Evolutionary conservation across 208 protist genomes (phyloP).

Genomic region (Leptomonas pyrrhocoris): DNA sequence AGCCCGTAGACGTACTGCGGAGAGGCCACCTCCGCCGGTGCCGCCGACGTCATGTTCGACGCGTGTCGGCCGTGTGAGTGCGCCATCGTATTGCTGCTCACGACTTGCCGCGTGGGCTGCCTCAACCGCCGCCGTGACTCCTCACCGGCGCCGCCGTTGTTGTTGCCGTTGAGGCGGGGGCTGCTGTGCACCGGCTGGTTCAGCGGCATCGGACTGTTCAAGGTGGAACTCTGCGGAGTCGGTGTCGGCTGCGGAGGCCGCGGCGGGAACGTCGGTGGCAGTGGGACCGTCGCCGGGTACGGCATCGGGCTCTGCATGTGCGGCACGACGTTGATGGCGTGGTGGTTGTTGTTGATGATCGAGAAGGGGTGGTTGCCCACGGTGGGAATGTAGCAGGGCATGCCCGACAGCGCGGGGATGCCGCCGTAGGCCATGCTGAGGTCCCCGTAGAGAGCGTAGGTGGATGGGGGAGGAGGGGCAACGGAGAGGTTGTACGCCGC

Average conservation of each 20-base stretch:
- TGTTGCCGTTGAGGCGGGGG: slow-evolving; percentile 13
- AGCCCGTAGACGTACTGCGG: slow-evolving; percentile 37
- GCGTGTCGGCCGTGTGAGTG: slow-evolving; percentile 21
- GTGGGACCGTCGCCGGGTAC: slow-evolving; percentile 11
- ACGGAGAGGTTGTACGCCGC: slow-evolving; percentile 19
- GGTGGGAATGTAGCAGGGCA: slow-evolving; percentile 34
- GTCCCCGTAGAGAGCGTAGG: slow-evolving; percentile 19
- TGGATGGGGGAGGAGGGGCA: neutral
- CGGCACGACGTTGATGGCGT: slow-evolving; percentile 39
- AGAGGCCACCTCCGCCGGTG: slow-evolving; percentile 21
- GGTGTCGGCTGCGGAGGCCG: neutral
- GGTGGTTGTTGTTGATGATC: slow-evolving; percentile 41
- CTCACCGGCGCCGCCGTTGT: slow-evolving; percentile 9
- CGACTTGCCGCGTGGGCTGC: slow-evolving; percentile 22
- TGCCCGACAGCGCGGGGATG: slow-evolving; percentile 19
- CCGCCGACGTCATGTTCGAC: neutral
- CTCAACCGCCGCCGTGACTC: slow-evolving; percentile 24
- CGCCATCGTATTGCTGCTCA: slow-evolving; percentile 32
- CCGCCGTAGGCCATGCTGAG: slow-evolving; percentile 23
- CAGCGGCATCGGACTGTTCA: slow-evolving; percentile 8
- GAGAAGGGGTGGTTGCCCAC: slow-evolving; percentile 45
- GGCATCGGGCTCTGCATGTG: slow-evolving; percentile 19
- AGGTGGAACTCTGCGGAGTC: neutral
- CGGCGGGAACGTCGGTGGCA: slow-evolving; percentile 1
- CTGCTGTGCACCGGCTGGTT: slow-evolving; percentile 1